Evolutionary conservation across 1,284 basidiomycete genomes (phyloP).

Genomic region (Caloboletus firmus): DNA sequence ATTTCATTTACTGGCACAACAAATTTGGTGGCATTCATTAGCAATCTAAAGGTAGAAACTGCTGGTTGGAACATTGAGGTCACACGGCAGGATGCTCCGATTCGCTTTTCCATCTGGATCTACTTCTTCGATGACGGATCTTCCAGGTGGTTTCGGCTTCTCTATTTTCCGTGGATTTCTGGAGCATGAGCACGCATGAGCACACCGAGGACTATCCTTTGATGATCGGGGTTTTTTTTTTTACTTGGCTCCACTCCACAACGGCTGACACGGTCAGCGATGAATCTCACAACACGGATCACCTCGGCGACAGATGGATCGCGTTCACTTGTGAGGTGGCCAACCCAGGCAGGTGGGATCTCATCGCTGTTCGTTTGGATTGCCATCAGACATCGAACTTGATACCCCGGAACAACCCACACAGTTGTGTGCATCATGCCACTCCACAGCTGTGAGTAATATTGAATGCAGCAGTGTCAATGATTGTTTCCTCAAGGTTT

Average conservation of each 20-base stretch:
- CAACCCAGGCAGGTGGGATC: too few relatives aligned
- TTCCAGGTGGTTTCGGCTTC: neutral
- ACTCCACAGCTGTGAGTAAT: too few relatives aligned
- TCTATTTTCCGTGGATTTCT: neutral
- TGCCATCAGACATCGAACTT: neutral
- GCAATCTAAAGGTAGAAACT: neutral
- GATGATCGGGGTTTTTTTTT: too few relatives aligned
- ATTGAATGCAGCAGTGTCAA: neutral
- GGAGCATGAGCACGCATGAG: neutral
- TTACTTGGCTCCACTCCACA: neutral
- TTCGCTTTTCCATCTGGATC: neutral
- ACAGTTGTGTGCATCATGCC: neutral
- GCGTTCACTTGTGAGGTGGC: neutral
- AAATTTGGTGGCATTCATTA: neutral
- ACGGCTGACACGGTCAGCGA: neutral
- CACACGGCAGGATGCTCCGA: neutral
- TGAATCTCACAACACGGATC: neutral
- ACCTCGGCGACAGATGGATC: neutral
- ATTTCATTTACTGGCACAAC: neutral
- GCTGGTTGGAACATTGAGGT: neutral
- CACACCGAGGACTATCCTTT: neutral
- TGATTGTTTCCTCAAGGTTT: neutral
- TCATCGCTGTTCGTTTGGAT: neutral
- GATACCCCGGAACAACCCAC: neutral
- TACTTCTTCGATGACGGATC: neutral